Percentiles rank a stretch among this genome's conserved stretches.
Evolutionary conservation across 768 basidiomycete species (phyloP).

Genomic region (Russula foetens): DNA sequence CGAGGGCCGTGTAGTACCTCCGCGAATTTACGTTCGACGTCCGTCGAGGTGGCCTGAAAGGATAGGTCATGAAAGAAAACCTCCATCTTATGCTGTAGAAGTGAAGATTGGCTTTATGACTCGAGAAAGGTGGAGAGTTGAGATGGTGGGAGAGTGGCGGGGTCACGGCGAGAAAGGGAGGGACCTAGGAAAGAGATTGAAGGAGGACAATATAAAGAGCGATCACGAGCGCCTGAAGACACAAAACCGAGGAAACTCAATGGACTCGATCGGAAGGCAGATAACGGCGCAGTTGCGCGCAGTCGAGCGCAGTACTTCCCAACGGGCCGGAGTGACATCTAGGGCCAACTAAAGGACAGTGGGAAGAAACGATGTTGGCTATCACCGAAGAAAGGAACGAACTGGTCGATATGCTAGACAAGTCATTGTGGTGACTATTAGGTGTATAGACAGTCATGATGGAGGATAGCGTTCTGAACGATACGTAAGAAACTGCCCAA

Average conservation of each 20-base stretch:
- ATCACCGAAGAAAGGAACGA: not conserved
- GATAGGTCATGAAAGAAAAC: slow-evolving; percentile 27
- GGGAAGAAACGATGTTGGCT: not conserved
- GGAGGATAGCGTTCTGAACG: slow-evolving; percentile 1
- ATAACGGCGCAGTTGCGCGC: not conserved
- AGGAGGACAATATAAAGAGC: not conserved
- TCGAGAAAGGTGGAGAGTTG: not conserved
- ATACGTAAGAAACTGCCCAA: slow-evolving; percentile 48
- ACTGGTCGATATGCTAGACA: not conserved
- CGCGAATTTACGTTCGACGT: slow-evolving; percentile 32
- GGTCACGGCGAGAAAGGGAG: not conserved
- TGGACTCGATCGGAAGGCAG: not conserved
- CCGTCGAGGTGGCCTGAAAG: slow-evolving; percentile 9
- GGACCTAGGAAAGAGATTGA: not conserved
- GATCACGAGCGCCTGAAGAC: not conserved
- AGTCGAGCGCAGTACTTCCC: too few relatives aligned
- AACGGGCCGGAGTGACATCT: not conserved
- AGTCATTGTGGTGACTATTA: not conserved
- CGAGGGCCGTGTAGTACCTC: slow-evolving; percentile 37
- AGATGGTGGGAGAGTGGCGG: not conserved
- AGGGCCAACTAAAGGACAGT: not conserved
- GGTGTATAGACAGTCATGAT: not conserved
- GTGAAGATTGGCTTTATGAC: not conserved
- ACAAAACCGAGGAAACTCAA: not conserved
- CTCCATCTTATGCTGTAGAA: slow-evolving; percentile 25